phyloP scores from a whole-genome alignment of 441 rosid genomes.

The Arabidopsis lyrata region DNA sequence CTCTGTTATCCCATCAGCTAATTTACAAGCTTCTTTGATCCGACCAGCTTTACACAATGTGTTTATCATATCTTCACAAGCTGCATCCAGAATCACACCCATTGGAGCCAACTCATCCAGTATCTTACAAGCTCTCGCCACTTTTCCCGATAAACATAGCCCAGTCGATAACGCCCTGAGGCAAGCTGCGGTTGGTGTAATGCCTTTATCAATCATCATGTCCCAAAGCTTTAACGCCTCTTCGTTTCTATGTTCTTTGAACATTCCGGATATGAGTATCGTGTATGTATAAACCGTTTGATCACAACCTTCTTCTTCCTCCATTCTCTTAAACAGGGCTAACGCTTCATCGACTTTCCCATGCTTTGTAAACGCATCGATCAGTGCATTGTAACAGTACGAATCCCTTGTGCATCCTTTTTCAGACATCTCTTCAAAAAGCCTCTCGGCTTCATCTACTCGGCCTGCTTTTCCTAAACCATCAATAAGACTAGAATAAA shows the following conservation, averaged over 20 bases:
- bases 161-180: constrained; percentile 77
- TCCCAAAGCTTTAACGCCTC: constrained; percentile 87
- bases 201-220: constrained; percentile 83
- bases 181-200: constrained; percentile 85
- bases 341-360: constrained; percentile 74
- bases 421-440: constrained; percentile 77
- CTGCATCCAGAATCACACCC: constrained; percentile 84
- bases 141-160: constrained; percentile 88
- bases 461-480: constrained; percentile 91
- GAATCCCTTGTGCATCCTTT: constrained; percentile 76
- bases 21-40: constrained; percentile 82
- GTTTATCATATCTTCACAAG: constrained; percentile 81
- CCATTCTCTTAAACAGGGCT: constrained; percentile 70
- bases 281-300: constrained; percentile 84
- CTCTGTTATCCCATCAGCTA: constrained; percentile 90
- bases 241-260: constrained; percentile 73
- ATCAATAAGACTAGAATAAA: constrained; percentile 83
- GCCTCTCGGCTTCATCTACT: constrained; percentile 76
- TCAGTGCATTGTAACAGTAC: constrained; percentile 83
- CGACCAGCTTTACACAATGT: constrained; percentile 84
- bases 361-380: constrained; percentile 69
- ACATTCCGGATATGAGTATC: constrained; percentile 68
- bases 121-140: constrained; percentile 85
- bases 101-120: constrained; percentile 92
- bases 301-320: constrained; percentile 76